phyloP scores from a whole-genome alignment of 371 early-diverging fungal species.

The Scutellospora calospora region DNA sequence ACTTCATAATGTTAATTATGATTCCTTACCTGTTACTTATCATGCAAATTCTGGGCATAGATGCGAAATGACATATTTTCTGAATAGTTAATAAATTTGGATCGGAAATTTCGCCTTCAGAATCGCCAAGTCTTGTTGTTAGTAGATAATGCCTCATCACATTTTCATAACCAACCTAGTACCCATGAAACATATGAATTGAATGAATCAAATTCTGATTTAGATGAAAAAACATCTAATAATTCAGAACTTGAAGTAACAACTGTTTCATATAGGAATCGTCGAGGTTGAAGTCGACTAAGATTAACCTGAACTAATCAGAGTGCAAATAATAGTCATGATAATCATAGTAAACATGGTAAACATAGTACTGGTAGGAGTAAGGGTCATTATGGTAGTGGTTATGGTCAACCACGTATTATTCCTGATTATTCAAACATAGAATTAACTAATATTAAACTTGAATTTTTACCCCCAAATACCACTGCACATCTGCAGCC shows the following conservation, averaged over 20 bases:
- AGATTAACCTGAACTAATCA: not conserved
- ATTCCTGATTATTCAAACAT: not conserved
- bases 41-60: slow-evolving; percentile 3
- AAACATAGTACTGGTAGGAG: not conserved
- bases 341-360: not conserved
- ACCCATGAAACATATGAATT: not conserved
- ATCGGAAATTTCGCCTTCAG: not conserved
- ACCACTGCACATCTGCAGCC: not conserved
- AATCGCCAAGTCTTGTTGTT: not conserved
- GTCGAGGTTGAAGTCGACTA: not conserved
- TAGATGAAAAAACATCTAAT: no score
- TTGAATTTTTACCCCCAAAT: not conserved
- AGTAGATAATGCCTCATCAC: not conserved
- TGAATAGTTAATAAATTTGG: not conserved
- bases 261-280: no score
- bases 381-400: not conserved
- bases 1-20: not conserved
- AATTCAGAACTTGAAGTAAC: no score
- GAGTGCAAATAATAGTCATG: not conserved
- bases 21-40: not conserved
- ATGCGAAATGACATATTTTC: not conserved
- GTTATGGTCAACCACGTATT: not conserved
- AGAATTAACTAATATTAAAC: not conserved
- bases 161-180: not conserved
- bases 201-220: not conserved